Evolutionary conservation across 2,329 filamentous ascomycete species (phyloP).

Genomic region (Alternaria brassicicola): DNA sequence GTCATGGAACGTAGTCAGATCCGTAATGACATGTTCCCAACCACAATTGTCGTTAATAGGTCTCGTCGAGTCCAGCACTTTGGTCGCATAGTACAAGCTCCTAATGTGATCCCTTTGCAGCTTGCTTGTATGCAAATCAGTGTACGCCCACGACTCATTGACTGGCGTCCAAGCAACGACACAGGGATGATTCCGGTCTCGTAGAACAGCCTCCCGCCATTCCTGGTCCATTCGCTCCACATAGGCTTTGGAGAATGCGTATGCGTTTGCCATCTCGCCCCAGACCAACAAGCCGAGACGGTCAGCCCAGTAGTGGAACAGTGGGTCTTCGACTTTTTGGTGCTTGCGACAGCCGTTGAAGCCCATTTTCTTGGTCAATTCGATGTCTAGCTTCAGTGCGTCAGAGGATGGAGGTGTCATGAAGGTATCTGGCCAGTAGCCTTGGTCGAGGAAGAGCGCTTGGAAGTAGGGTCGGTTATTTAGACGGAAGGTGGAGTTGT

Average conservation of each 20-base stretch:
- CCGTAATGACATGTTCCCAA: slow-evolving; percentile 70
- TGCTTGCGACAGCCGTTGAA: slow-evolving; percentile 71
- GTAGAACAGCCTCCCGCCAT: slow-evolving; percentile 66
- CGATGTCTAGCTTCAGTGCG: slow-evolving; percentile 59
- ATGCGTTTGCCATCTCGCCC: slow-evolving; percentile 70
- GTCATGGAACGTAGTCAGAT: slow-evolving; percentile 72
- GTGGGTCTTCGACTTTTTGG: slow-evolving; percentile 67
- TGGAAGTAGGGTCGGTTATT: slow-evolving; percentile 67
- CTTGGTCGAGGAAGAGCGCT: slow-evolving; percentile 65
- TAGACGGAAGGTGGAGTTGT: slow-evolving; percentile 64
- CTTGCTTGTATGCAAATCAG: slow-evolving; percentile 60
- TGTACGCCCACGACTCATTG: slow-evolving; percentile 70
- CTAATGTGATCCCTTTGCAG: slow-evolving; percentile 69
- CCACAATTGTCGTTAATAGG: slow-evolving; percentile 75
- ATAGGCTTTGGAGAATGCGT: slow-evolving; percentile 65
- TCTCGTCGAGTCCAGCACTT: slow-evolving; percentile 67
- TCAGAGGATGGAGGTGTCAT: slow-evolving; percentile 62
- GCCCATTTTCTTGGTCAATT: slow-evolving; percentile 64
- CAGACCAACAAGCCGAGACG: slow-evolving; percentile 66
- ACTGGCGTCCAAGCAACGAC: slow-evolving; percentile 71
- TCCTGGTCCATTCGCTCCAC: slow-evolving; percentile 67
- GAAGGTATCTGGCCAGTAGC: slow-evolving; percentile 67
- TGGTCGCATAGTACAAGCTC: slow-evolving; percentile 68
- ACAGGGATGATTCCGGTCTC: slow-evolving; percentile 70
- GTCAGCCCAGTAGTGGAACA: slow-evolving; percentile 67